phyloP scores from a whole-genome alignment of 164 flowering plant genomes.

The Platanus orientalis region DNA sequence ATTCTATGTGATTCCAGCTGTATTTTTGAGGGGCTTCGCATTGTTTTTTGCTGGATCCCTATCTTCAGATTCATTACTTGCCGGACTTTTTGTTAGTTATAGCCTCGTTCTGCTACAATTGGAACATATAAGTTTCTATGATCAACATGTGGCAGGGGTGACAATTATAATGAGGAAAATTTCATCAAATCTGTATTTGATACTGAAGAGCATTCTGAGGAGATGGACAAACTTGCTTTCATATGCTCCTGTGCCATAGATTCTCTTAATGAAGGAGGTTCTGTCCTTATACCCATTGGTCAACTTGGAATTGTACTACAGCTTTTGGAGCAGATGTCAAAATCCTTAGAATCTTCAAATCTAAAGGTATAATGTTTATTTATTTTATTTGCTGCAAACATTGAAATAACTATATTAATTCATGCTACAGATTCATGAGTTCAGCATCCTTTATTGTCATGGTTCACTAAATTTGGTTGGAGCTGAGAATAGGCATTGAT shows the following conservation, averaged over 20 bases:
- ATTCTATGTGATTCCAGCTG: neutral
- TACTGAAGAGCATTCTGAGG: constrained; percentile 50
- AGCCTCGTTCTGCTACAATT: neutral
- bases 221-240: constrained; percentile 61
- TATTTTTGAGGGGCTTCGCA: neutral
- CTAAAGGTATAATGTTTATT: constrained; percentile 38
- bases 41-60: neutral
- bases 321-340: constrained; percentile 63
- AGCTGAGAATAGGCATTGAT: no score
- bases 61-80: neutral
- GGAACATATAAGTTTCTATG: neutral
- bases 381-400: neutral
- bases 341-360: constrained; percentile 41
- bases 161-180: constrained; percentile 15
- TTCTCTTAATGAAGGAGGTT: constrained; percentile 72
- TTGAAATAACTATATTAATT: neutral
- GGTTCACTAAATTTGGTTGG: no score
- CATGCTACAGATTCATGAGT: neutral
- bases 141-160: constrained; percentile 23
- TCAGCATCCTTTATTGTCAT: no score
- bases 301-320: constrained; percentile 59
- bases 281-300: constrained; percentile 68
- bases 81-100: neutral
- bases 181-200: constrained; percentile 19
- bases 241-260: constrained; percentile 61